These are phyloP conservation scores for Talaromyces albobiverticillius DNA, from an alignment of 2,329 filamentous ascomycete species.

Conservation along the genomic window DNA sequence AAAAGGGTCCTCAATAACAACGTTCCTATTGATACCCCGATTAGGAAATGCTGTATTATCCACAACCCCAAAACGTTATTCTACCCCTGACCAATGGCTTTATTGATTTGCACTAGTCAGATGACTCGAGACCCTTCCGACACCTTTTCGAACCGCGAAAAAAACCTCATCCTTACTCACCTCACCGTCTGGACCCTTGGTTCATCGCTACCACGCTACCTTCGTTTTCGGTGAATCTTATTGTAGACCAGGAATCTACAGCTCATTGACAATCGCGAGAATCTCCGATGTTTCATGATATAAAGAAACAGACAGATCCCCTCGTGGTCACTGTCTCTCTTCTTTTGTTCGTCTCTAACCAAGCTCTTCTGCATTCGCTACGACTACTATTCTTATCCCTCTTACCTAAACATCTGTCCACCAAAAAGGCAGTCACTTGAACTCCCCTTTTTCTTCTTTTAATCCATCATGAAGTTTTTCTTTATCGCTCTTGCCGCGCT, in stretches of 20 bases:
- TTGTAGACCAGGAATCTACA: neutral
- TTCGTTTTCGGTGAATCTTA: neutral
- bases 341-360: neutral
- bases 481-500: neutral
- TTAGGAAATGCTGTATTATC: conserved; percentile 5
- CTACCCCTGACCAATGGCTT: too few relatives aligned
- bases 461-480: conserved; percentile 1
- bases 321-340: neutral
- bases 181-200: neutral
- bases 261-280: neutral
- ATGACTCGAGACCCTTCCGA: neutral
- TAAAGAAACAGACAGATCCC: neutral
- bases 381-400: neutral
- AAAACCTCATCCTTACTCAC: neutral
- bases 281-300: neutral
- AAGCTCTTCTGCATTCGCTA: neutral
- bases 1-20: too few relatives aligned
- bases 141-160: neutral
- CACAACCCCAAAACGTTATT: neutral
- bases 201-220: neutral
- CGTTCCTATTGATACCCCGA: conserved; percentile 14
- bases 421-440: neutral
- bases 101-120: neutral
- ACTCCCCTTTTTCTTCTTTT: too few relatives aligned
- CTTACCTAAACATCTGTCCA: neutral